Evolutionary conservation across 164 flowering plant species (phyloP).

Genomic region (Euptelea pleiosperma): DNA sequence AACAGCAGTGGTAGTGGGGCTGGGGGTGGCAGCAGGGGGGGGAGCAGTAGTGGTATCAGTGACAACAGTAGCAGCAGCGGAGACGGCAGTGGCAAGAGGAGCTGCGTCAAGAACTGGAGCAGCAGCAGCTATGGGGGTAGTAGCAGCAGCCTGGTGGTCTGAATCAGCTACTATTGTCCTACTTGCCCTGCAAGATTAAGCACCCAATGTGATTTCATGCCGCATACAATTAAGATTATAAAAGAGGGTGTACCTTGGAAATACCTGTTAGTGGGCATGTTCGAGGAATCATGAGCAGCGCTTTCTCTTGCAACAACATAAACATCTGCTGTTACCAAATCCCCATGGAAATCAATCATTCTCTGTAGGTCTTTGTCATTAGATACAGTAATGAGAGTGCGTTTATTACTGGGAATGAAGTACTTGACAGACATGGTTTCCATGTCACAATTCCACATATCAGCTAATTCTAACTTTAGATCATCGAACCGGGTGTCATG

Average conservation of each 20-base stretch:
- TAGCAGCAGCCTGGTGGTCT: constrained; percentile 16
- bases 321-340: constrained; percentile 57
- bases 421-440: constrained; percentile 55
- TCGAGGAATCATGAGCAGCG: constrained; percentile 26
- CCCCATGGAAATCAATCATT: constrained; percentile 58
- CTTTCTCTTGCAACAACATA: constrained; percentile 44
- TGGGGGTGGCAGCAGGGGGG: neutral
- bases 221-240: neutral
- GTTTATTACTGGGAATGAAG: constrained; percentile 63
- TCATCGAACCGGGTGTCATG: constrained; percentile 50
- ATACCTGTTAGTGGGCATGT: constrained; percentile 36
- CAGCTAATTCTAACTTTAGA: constrained; percentile 56
- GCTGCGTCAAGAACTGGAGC: neutral
- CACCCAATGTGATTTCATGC: neutral
- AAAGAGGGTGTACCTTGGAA: neutral
- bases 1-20: no score
- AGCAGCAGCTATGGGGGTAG: constrained; percentile 12
- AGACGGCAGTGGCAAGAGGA: neutral
- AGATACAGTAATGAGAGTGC: constrained; percentile 52
- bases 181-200: constrained; percentile 35
- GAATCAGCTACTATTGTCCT: constrained; percentile 35
- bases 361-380: constrained; percentile 60
- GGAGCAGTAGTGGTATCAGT: neutral
- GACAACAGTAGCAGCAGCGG: neutral
- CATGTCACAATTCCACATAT: constrained; percentile 42